Evolutionary conservation across 2,329 filamentous ascomycete genomes (phyloP).

Genomic region (Microsporum canis): DNA sequence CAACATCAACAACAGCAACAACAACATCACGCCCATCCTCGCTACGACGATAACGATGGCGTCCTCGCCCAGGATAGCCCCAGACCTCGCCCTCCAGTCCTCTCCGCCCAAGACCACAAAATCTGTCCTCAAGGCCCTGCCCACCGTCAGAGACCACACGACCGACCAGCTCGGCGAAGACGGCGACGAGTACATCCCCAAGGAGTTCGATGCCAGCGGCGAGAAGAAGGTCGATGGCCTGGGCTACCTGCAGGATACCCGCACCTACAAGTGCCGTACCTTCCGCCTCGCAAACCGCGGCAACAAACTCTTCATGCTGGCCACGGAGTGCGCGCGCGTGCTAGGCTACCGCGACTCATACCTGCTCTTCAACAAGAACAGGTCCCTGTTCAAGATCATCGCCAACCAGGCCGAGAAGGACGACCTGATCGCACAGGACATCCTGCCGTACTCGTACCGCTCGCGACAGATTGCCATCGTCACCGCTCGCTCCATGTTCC

Average conservation of each 20-base stretch:
- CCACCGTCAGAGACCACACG: conserved; percentile 92
- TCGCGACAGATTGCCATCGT: conserved; percentile 99
- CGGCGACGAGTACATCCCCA: conserved; percentile 87
- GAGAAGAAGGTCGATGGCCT: conserved; percentile 86
- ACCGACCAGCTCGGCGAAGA: conserved; percentile 85
- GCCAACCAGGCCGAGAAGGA: conserved; percentile 94
- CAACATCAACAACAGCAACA: background rate
- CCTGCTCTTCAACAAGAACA: conserved; percentile 94
- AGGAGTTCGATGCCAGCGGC: conserved; percentile 83
- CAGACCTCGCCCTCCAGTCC: conserved; percentile 38
- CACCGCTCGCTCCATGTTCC: conserved; percentile 94
- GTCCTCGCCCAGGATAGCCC: conserved; percentile 21
- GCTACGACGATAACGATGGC: background rate
- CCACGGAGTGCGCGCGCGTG: conserved; percentile 90
- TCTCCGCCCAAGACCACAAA: conserved; percentile 65
- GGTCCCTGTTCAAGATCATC: conserved; percentile 95
- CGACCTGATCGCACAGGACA: conserved; percentile 86
- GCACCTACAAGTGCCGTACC: conserved; percentile 85
- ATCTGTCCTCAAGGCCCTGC: conserved; percentile 76
- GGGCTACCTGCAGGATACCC: conserved; percentile 67
- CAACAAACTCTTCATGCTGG: conserved; percentile 95
- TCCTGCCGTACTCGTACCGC: conserved; percentile 90
- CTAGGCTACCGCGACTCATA: conserved; percentile 96
- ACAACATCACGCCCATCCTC: background rate
- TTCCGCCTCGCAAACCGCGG: conserved; percentile 86